Percentiles rank a stretch among this genome's conserved stretches.
Conservation (phyloP, 106 monocot species). For the Apostasia ramifera region DNA sequence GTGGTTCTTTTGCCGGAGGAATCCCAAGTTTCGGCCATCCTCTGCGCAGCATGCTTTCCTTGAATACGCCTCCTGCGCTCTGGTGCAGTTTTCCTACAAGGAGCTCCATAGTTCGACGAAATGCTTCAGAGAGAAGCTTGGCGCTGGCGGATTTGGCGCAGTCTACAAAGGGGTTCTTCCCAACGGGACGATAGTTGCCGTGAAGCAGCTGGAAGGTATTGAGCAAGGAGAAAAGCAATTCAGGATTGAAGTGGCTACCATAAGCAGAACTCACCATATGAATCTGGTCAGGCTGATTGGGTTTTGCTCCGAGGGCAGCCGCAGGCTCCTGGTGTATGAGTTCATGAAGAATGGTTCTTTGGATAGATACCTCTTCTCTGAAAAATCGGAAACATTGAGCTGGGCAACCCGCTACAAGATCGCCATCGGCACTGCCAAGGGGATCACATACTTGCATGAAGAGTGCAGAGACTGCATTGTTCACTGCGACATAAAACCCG, state of each 20-base stretch:
- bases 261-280: slow-evolving; percentile 89
- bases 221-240: slow-evolving; percentile 96
- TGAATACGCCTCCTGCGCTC: slow-evolving; percentile 82
- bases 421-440: slow-evolving; percentile 70
- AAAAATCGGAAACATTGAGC: slow-evolving; percentile 17
- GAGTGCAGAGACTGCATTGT: slow-evolving; percentile 90
- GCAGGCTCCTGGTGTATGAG: slow-evolving; percentile 84
- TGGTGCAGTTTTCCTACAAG: slow-evolving; percentile 69
- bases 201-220: slow-evolving; percentile 88
- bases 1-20: slow-evolving; percentile 62
- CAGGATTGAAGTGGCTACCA: slow-evolving; percentile 87
- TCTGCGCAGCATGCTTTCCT: slow-evolving; percentile 62
- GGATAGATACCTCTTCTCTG: slow-evolving; percentile 44
- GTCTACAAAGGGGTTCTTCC: slow-evolving; percentile 62
- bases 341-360: slow-evolving; percentile 84
- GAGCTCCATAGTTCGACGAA: slow-evolving; percentile 62
- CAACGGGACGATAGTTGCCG: slow-evolving; percentile 54
- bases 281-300: slow-evolving; percentile 79
- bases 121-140: slow-evolving; percentile 74
- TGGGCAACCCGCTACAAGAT: slow-evolving; percentile 55
- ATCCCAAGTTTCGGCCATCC: slow-evolving; percentile 43
- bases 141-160: slow-evolving; percentile 79
- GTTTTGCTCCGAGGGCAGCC: slow-evolving; percentile 81
- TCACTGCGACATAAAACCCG: slow-evolving; percentile 91
- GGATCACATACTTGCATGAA: slow-evolving; percentile 86